Percentiles rank a stretch among this genome's conserved stretches.
Evolutionary conservation across 305 asterid genomes (phyloP).

Genomic region (Coffea humblotiana): DNA sequence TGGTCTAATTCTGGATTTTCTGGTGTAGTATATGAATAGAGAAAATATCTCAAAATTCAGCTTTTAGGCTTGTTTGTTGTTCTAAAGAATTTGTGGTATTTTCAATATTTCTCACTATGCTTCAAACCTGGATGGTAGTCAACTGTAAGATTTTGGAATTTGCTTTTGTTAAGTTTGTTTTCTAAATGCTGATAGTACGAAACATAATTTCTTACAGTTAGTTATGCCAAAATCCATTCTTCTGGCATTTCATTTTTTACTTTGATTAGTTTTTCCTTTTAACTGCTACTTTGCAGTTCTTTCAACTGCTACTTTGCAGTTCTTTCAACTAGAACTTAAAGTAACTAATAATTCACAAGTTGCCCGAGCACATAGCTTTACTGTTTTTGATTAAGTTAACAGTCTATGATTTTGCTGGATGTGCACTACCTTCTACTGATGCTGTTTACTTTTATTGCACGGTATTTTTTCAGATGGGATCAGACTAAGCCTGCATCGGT

Average conservation of each 20-base stretch:
- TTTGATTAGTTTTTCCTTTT: neutral
- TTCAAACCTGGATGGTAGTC: neutral
- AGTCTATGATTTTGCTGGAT: neutral
- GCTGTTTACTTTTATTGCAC: constrained; percentile 14
- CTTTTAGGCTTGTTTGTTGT: neutral
- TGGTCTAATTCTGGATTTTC: neutral
- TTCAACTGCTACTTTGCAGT: neutral
- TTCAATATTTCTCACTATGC: neutral
- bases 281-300: neutral
- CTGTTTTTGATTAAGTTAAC: neutral
- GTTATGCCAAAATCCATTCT: neutral
- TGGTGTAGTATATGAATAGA: neutral
- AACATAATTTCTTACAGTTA: neutral
- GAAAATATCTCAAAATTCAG: neutral
- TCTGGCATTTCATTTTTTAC: neutral
- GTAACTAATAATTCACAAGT: neutral
- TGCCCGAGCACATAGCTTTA: neutral
- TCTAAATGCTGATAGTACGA: neutral
- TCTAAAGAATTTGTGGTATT: neutral
- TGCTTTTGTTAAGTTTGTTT: neutral
- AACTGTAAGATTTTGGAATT: neutral
- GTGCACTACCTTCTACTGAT: constrained; percentile 12
- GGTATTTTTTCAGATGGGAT: constrained; percentile 74
- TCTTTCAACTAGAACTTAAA: neutral
- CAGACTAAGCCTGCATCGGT: constrained; percentile 69